These are phyloP conservation scores for Fusarium buharicum DNA, from an alignment of 2,329 filamentous ascomycete species.

Conservation along the genomic window DNA sequence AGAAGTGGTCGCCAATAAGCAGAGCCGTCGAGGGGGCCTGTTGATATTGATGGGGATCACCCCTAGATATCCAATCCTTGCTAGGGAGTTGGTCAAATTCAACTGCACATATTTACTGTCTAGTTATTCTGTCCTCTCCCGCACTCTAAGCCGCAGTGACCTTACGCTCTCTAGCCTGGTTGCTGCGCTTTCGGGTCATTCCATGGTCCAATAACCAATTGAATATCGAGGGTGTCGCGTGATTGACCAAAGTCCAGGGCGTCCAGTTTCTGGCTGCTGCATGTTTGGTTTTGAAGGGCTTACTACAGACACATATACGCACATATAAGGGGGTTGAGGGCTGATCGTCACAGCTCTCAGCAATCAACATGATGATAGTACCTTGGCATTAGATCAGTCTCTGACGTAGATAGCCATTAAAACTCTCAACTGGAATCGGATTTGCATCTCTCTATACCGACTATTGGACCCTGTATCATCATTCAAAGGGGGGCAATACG, in stretches of 20 bases:
- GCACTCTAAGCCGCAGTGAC: slow-evolving; percentile 4
- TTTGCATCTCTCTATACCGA: slow-evolving; percentile 9
- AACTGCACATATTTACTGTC: not conserved
- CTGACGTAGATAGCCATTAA: slow-evolving; percentile 21
- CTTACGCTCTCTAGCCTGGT: not conserved
- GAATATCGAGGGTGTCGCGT: slow-evolving; percentile 32
- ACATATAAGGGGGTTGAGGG: slow-evolving; percentile 10
- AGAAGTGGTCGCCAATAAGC: slow-evolving; percentile 28
- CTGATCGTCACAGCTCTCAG: not conserved
- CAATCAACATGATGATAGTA: slow-evolving; percentile 17
- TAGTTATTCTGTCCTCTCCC: slow-evolving; percentile 1
- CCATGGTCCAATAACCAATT: slow-evolving; percentile 14
- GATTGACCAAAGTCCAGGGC: slow-evolving; percentile 21
- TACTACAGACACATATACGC: not conserved
- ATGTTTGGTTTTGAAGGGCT: slow-evolving; percentile 30
- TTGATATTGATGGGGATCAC: slow-evolving; percentile 33
- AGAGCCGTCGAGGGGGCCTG: slow-evolving; percentile 1
- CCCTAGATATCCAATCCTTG: slow-evolving; percentile 25
- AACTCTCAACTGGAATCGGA: slow-evolving; percentile 24
- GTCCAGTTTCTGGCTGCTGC: slow-evolving; percentile 35
- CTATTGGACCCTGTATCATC: slow-evolving; percentile 22
- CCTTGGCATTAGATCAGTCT: slow-evolving; percentile 5
- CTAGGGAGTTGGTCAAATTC: slow-evolving; percentile 6
- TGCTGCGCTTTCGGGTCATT: too few species aligned
- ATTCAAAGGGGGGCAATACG: slow-evolving; percentile 18